These are phyloP conservation scores for Kalmanozyma brasiliensis DNA, from an alignment of 1,284 basidiomycete genomes.

Conservation along the genomic window DNA sequence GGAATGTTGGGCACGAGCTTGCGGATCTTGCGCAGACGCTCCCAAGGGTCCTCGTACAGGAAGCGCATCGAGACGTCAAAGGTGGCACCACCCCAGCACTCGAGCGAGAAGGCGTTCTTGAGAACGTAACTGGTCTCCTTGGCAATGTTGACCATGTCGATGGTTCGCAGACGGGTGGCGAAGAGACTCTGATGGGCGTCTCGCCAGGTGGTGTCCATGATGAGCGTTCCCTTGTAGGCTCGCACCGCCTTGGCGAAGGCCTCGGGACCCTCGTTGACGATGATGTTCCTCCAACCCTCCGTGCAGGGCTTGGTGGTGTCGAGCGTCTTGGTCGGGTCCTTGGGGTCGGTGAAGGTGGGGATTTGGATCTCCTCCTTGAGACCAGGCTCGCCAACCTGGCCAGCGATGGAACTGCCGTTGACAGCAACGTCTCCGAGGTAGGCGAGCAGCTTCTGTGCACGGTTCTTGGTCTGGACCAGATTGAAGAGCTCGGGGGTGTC, in stretches of 20 bases:
- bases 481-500: conserved; percentile 99
- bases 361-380: conserved; percentile 88
- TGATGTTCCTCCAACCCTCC: conserved; percentile 97
- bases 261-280: conserved; percentile 96
- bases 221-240: conserved; percentile 86
- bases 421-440: conserved; percentile 98
- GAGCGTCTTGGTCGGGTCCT: conserved; percentile 78
- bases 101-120: conserved; percentile 93
- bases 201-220: conserved; percentile 89
- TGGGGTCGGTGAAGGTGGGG: conserved; percentile 82
- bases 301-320: conserved; percentile 86
- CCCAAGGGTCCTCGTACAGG: conserved; percentile 99
- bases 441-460: conserved; percentile 94
- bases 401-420: conserved; percentile 96
- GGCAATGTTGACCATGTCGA: conserved; percentile 98
- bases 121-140: conserved; percentile 90
- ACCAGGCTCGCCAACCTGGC: conserved; percentile 92
- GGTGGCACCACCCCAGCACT: conserved; percentile 99
- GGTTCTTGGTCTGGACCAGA: conserved; percentile 95
- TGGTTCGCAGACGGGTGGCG: conserved; percentile 93
- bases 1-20: conserved; percentile 99
- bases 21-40: conserved; percentile 90
- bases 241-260: conserved; percentile 98
- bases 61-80: conserved; percentile 99
- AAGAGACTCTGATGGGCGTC: conserved; percentile 98